These are phyloP conservation scores for Melaleuca alternifolia DNA, from an alignment of 345 rosid species.

Conservation along the genomic window DNA sequence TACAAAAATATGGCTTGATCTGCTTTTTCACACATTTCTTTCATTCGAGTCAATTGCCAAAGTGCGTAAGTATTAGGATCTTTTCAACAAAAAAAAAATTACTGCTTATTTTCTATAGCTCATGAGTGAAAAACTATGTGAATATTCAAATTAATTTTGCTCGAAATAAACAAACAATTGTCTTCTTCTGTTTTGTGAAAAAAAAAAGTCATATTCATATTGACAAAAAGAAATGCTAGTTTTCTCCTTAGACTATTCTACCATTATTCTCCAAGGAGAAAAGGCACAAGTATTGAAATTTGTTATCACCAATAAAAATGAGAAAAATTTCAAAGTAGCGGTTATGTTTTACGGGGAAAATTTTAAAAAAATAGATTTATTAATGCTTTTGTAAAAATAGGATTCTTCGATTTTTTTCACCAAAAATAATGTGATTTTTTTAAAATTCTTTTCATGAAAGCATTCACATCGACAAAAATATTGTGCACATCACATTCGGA, in stretches of 20 bases:
- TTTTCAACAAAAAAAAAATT: no score
- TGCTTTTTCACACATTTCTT: no score
- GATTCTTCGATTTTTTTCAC: no score
- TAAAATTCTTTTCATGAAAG: background rate
- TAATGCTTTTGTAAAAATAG: rapidly evolving
- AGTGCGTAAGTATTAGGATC: no score
- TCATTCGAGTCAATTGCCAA: no score
- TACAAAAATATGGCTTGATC: no score
- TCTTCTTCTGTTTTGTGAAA: background rate
- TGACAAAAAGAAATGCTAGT: background rate
- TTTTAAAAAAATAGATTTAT: rapidly evolving
- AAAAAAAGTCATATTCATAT: background rate
- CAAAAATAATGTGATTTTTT: rapidly evolving
- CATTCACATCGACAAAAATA: no score
- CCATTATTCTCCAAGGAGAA: background rate
- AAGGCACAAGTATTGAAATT: rapidly evolving
- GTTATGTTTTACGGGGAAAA: background rate
- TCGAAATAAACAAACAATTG: rapidly evolving
- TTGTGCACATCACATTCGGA: background rate
- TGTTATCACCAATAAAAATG: rapidly evolving
- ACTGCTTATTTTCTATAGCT: background rate
- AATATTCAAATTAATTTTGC: rapidly evolving
- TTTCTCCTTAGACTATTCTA: background rate
- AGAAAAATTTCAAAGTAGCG: background rate
- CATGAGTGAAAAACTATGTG: rapidly evolving